Evolutionary conservation across 2,329 filamentous ascomycete genomes (phyloP).

Genomic region (Talaromyces funiculosus): DNA sequence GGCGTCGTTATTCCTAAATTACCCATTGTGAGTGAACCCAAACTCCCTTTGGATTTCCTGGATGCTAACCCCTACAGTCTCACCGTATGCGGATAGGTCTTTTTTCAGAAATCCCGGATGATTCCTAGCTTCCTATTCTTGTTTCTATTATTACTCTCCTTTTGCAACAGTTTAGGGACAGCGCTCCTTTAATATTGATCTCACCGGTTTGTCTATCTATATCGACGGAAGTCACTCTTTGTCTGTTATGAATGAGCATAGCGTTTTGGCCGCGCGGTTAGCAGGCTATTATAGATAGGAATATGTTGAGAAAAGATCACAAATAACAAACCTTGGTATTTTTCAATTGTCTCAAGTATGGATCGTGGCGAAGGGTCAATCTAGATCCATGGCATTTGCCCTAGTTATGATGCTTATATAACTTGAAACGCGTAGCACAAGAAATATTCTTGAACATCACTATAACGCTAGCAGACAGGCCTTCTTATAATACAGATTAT

Average conservation of each 20-base stretch:
- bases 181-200: constrained; percentile 3
- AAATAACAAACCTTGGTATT: constrained; percentile 1
- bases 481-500: too few relatives aligned
- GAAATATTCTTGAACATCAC: too few relatives aligned
- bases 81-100: constrained; percentile 72
- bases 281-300: neutral
- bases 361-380: neutral
- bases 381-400: neutral
- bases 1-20: constrained; percentile 94
- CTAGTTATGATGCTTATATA: too few relatives aligned
- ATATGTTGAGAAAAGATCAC: neutral
- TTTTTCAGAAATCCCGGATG: constrained; percentile 64
- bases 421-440: too few relatives aligned
- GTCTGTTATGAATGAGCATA: neutral
- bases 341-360: neutral
- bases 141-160: constrained; percentile 13
- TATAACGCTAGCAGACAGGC: too few relatives aligned
- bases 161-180: constrained; percentile 8
- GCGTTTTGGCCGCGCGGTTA: neutral
- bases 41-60: neutral
- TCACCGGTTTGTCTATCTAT: constrained; percentile 5
- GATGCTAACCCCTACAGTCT: constrained; percentile 50
- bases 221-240: constrained; percentile 5
- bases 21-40: constrained; percentile 68
- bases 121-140: constrained; percentile 33